phyloP scores from a whole-genome alignment of 73 alveolate genomes.

The Urostyla sp. region DNA sequence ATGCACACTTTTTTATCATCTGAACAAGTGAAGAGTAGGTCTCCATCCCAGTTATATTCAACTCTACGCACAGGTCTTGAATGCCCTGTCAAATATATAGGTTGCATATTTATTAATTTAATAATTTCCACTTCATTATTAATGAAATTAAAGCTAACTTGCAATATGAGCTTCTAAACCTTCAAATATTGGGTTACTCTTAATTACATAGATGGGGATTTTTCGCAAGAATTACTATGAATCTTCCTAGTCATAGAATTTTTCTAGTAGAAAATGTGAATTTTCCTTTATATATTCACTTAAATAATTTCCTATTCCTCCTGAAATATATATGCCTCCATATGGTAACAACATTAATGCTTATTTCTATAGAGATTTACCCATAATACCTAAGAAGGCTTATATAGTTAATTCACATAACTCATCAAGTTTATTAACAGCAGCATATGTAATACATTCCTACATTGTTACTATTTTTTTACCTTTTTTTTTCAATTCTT shows the following conservation, averaged over 20 bases:
- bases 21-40: constrained; percentile 90
- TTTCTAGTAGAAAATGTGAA: constrained; percentile 5
- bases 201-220: constrained; percentile 16
- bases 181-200: constrained; percentile 10
- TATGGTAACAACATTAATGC: neutral
- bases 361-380: neutral
- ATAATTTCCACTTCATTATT: too few relatives aligned
- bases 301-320: constrained; percentile 31
- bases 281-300: constrained; percentile 14
- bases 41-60: constrained; percentile 90
- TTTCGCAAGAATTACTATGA: neutral
- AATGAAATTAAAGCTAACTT: too few relatives aligned
- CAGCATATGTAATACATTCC: constrained; percentile 49
- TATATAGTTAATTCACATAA: constrained; percentile 12
- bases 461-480: neutral
- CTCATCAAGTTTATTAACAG: constrained; percentile 16
- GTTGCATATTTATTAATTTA: constrained; percentile 78
- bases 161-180: constrained; percentile 34
- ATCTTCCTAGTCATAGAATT: neutral
- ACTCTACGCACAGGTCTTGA: constrained; percentile 88
- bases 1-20: constrained; percentile 83
- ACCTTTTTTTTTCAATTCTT: neutral
- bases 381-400: constrained; percentile 10
- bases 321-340: constrained; percentile 37
- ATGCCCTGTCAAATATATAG: constrained; percentile 88